A percentile compares a stretch with the other conserved stretches of the same genome.
phyloP scores from a whole-genome alignment of 345 rosid species.

The Salix purpurea region DNA sequence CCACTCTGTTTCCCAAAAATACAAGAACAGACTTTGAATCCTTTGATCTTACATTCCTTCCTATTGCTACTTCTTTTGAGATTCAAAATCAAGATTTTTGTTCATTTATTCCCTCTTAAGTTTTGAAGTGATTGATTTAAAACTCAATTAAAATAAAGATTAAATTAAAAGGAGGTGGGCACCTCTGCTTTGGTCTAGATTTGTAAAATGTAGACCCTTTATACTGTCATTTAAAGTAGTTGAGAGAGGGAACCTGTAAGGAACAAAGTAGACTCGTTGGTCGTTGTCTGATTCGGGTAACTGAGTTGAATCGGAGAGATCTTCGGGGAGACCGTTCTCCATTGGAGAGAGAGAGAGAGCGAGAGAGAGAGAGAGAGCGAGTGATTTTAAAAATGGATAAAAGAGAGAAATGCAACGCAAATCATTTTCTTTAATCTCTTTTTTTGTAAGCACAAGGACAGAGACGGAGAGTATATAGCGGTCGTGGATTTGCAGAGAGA shows the following conservation, averaged over 20 bases:
- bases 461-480: conserved; percentile 3
- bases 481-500: conserved; percentile 20
- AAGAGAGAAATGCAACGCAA: conserved; percentile 17
- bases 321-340: conserved; percentile 44
- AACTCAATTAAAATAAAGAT: too few species aligned
- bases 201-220: neutral
- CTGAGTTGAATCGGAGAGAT: conserved; percentile 52
- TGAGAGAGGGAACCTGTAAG: conserved; percentile 47
- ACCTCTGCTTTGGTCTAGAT: neutral
- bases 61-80: too few species aligned
- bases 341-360: conserved; percentile 18
- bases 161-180: too few species aligned
- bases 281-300: conserved; percentile 57
- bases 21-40: too few species aligned
- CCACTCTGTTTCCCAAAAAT: too few species aligned
- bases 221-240: neutral
- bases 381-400: neutral
- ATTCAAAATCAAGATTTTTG: too few species aligned
- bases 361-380: conserved; percentile 11
- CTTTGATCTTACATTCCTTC: too few species aligned
- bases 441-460: neutral
- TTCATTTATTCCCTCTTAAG: too few species aligned
- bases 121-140: too few species aligned
- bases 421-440: neutral
- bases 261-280: conserved; percentile 90